Evolutionary conservation across 176 grass and related monocot species (phyloP).

Genomic region (Hsuehochloa calcarea): DNA sequence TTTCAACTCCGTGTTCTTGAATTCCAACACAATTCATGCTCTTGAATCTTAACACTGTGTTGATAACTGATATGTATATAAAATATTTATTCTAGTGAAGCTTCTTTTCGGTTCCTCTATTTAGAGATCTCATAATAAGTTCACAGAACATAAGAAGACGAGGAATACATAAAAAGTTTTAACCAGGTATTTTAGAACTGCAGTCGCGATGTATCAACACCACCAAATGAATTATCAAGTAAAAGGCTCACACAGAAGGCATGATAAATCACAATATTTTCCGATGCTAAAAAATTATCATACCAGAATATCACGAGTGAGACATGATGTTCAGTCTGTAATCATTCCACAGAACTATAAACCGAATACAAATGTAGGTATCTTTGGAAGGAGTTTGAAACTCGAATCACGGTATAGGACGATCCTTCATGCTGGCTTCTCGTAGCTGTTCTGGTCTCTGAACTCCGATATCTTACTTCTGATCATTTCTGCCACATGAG

Average conservation of each 20-base stretch:
- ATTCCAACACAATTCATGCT: neutral
- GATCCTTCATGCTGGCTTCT: slow-evolving; percentile 62
- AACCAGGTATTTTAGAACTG: neutral
- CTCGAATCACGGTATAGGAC: neutral
- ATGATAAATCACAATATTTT: neutral
- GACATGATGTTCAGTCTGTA: neutral
- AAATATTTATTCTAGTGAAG: neutral
- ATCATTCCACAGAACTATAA: neutral
- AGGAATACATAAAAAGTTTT: neutral
- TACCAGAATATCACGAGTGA: neutral
- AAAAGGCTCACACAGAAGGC: neutral
- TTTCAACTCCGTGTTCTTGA: neutral
- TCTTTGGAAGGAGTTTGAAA: neutral
- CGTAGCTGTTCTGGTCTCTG: slow-evolving; percentile 85
- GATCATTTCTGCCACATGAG: slow-evolving; percentile 65
- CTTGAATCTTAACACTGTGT: neutral
- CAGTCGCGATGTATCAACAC: neutral
- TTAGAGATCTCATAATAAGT: neutral
- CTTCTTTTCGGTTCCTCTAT: neutral
- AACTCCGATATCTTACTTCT: slow-evolving; percentile 74
- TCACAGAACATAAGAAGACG: neutral
- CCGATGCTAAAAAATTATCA: neutral
- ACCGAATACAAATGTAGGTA: neutral
- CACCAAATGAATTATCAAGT: neutral
- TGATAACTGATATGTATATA: neutral